Base-by-base conservation (phyloP, 768 basidiomycete genomes). In the Coprinopsis cinerea region DNA sequence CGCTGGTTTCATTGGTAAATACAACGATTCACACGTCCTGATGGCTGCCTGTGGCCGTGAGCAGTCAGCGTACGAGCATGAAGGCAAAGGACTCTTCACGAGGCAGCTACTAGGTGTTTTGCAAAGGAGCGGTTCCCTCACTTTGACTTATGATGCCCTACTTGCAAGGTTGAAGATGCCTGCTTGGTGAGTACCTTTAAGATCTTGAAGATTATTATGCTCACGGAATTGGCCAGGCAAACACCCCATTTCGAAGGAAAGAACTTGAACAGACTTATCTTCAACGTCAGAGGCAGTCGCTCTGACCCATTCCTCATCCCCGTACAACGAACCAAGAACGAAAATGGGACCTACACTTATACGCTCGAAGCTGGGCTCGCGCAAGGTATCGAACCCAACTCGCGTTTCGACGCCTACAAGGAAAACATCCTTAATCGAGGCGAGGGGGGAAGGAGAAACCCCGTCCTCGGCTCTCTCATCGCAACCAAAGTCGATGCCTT, bases 31-130 rank as follows among this genome's bases (percentile, higher is more conserved):
- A 0, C 71, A 74, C 53, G 63, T 76, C 18, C 63, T 76, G 2
- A 57, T 74, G 14, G 73, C 74, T 2, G 73, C 74, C 1, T 75
- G 74, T 48, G 61, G 68, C 1, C 56, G 63, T 4, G 59, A 65
- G 1, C 64, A 73, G 40, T 35, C 54, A 0, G 72, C 74, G 2
- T 55, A 55, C 17, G 70, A 72, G 49, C 39, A 59, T 30, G 59
- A 58, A 7, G 52, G 50, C 24, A 47, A 53, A 1, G 68, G 69
- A 6, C 18, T 68, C 4, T 72, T 72, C 46, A 70, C 70, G 1
- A 35, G 48, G n/a, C 53, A 51, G 1, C 56, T 70, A 13, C 23
- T 70, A 23, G 55, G 57, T 24, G 51, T 60, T 3, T 49, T 70
- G n/a, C 48, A 54, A 30, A 47, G 47, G 11, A 43, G 52, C 4